phyloP scores from a whole-genome alignment of 495 filamentous ascomycete genomes.

The Daldinia bambusicola region DNA sequence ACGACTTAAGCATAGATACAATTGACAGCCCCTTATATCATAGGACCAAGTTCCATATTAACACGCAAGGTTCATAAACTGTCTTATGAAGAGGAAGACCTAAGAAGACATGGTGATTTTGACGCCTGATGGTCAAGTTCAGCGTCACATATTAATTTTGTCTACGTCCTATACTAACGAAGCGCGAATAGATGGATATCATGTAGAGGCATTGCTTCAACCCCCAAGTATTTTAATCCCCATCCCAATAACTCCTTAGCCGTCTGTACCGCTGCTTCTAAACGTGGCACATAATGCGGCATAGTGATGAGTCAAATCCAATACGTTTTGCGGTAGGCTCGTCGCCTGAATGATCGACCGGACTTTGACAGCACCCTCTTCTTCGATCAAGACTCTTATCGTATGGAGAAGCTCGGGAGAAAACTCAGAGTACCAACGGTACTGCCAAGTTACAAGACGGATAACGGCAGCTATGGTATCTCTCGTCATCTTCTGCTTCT shows the following conservation, averaged over 20 bases:
- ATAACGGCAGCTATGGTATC: constrained; percentile 84
- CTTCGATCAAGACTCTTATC: constrained; percentile 92
- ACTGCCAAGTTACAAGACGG: constrained; percentile 94
- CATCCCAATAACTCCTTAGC: constrained; percentile 54
- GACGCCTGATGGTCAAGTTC: background rate
- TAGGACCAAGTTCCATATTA: too few species aligned
- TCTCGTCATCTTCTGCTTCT: constrained; percentile 75
- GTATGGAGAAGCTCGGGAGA: constrained; percentile 87
- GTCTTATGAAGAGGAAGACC: background rate
- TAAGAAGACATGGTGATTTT: background rate
- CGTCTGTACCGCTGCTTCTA: constrained; percentile 92
- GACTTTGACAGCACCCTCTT: constrained; percentile 97
- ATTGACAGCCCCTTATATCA: background rate
- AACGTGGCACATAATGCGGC: constrained; percentile 94
- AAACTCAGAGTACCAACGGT: constrained; percentile 99
- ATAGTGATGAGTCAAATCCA: constrained; percentile 96
- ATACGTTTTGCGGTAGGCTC: constrained; percentile 87
- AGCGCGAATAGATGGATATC: constrained; percentile 38
- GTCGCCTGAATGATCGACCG: constrained; percentile 97
- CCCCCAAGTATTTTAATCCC: constrained; percentile 15
- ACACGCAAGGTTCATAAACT: too few species aligned
- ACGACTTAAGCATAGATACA: background rate
- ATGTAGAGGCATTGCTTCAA: constrained; percentile 28
- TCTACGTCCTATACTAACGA: constrained; percentile 17
- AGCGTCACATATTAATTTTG: constrained; percentile 3